A percentile compares a stretch with the other conserved stretches of the same genome.
These are phyloP conservation scores for Cladophialophora psammophila DNA, from an alignment of 2,329 filamentous ascomycete species.

Conservation along the genomic window DNA sequence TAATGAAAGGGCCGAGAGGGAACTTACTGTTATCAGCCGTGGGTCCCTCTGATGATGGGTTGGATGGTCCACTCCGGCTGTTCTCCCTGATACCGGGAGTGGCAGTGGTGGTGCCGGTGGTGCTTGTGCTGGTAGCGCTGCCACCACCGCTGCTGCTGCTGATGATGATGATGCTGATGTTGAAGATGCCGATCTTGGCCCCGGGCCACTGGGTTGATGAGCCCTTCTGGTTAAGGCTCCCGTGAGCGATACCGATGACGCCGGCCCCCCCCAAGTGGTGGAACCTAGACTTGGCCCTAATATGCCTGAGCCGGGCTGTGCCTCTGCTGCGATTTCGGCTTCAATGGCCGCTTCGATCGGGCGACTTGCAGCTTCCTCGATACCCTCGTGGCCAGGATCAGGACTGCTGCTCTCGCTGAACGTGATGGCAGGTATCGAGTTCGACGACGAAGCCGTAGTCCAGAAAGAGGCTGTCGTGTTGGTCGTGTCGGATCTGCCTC, in stretches of 20 bases:
- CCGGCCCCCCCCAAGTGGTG: neutral
- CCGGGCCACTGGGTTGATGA: conserved; percentile 5
- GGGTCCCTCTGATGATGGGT: conserved; percentile 21
- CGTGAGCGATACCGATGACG: conserved; percentile 19
- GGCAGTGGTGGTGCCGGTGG: neutral
- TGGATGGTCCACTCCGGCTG: conserved; percentile 26
- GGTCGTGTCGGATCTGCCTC: conserved; percentile 12
- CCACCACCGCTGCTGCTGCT: neutral
- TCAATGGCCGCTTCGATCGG: conserved; percentile 2
- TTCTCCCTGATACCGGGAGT: conserved; percentile 1
- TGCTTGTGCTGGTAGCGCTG: neutral
- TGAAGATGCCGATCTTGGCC: conserved; percentile 23
- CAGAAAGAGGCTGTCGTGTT: conserved; percentile 12
- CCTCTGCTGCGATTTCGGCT: conserved; percentile 3
- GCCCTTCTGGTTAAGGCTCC: conserved; percentile 1
- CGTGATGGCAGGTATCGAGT: conserved; percentile 19
- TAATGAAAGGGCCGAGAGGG: neutral
- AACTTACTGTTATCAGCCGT: conserved; percentile 36
- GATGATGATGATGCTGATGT: conserved; percentile 18
- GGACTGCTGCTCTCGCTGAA: conserved; percentile 4
- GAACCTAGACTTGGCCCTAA: conserved; percentile 7
- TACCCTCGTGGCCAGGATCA: neutral
- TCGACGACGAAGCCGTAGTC: conserved; percentile 18
- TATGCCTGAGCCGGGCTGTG: conserved; percentile 5
- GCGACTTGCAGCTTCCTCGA: neutral